Conservation (phyloP, 345 rosid species). For the Cochlearia excelsa region DNA sequence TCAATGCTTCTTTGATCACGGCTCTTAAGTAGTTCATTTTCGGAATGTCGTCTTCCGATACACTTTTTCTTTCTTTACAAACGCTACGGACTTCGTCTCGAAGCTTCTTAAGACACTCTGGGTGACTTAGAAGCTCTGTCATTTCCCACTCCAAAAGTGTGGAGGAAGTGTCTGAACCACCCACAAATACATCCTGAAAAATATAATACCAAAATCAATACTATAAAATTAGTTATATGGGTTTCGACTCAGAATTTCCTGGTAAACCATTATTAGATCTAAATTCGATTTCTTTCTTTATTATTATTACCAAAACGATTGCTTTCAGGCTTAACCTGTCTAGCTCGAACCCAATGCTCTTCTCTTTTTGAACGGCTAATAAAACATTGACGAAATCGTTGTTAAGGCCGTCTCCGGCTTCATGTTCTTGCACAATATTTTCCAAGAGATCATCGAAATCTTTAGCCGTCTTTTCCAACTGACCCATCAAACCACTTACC, state of each 20-base stretch:
- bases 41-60: conserved; percentile 33
- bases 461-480: conserved; percentile 16
- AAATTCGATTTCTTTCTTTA: neutral
- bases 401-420: neutral
- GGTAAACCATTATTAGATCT: no score
- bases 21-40: conserved; percentile 35
- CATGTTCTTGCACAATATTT: conserved; percentile 29
- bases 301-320: conserved; percentile 37
- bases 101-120: conserved; percentile 22
- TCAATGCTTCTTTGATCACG: conserved; percentile 40
- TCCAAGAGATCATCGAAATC: conserved; percentile 34
- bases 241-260: no score
- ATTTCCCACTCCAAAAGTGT: conserved; percentile 42
- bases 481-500: conserved; percentile 26
- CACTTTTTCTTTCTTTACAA: neutral
- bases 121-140: conserved; percentile 43
- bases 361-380: conserved; percentile 30
- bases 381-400: conserved; percentile 28
- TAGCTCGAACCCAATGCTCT: conserved; percentile 29
- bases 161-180: conserved; percentile 37
- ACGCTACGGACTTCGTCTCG: conserved; percentile 35
- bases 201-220: neutral
- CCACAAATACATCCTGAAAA: conserved; percentile 38
- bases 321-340: conserved; percentile 39
- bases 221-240: neutral